A percentile compares a stretch with the other conserved stretches of the same genome.
Evolutionary conservation across 2,329 filamentous ascomycete species (phyloP).

Genomic region (Fusarium hostae): DNA sequence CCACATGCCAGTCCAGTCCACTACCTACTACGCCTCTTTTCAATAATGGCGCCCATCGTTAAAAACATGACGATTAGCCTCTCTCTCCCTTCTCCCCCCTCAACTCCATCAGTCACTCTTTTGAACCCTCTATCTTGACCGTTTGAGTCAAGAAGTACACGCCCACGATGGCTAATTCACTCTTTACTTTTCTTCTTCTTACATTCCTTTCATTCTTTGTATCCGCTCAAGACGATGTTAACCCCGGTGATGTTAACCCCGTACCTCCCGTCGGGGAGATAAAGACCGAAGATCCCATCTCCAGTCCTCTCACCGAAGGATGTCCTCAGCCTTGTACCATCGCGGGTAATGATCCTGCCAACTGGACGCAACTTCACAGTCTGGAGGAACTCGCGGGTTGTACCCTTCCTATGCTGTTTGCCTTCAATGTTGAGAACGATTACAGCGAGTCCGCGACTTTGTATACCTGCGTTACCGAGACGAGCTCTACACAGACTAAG

Average conservation of each 20-base stretch:
- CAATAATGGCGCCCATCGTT: slow-evolving; percentile 2
- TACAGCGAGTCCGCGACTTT: slow-evolving; percentile 40
- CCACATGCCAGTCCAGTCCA: slow-evolving; percentile 27
- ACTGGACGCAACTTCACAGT: slow-evolving; percentile 41
- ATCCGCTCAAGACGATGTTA: slow-evolving; percentile 13
- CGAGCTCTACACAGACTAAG: slow-evolving; percentile 5
- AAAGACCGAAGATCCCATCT: slow-evolving; percentile 37
- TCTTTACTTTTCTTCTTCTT: slow-evolving; percentile 33
- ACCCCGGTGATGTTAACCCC: slow-evolving; percentile 33
- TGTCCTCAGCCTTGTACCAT: slow-evolving; percentile 35
- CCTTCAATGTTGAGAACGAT: slow-evolving; percentile 36
- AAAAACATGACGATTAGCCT: slow-evolving; percentile 7
- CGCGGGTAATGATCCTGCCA: slow-evolving; percentile 32
- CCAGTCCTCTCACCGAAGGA: slow-evolving; percentile 36
- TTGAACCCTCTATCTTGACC: neutral
- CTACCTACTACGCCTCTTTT: slow-evolving; percentile 15
- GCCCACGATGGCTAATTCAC: slow-evolving; percentile 37
- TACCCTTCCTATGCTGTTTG: slow-evolving; percentile 34
- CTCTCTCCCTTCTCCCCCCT: neutral
- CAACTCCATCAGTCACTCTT: slow-evolving; percentile 1
- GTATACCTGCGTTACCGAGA: slow-evolving; percentile 28
- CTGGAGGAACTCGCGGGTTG: slow-evolving; percentile 32
- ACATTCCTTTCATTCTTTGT: slow-evolving; percentile 26
- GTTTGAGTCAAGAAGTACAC: neutral
- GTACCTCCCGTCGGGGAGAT: slow-evolving; percentile 34